Conservation (phyloP, 805 yeast species). For the Yamadazyma tumulicola region DNA sequence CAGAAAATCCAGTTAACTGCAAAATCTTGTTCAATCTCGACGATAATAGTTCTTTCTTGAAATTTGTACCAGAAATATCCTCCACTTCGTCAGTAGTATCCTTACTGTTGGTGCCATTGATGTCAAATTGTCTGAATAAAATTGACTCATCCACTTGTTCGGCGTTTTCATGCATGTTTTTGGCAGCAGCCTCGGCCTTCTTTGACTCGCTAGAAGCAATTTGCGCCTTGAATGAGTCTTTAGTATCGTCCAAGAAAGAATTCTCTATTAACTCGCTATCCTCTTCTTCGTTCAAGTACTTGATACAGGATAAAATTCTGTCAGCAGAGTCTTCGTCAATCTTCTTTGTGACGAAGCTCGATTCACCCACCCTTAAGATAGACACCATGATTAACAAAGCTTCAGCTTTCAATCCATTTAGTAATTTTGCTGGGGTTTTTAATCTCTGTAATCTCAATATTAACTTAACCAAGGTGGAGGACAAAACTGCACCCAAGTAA, state of each 20-base stretch:
- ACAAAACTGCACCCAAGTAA: constrained; percentile 82
- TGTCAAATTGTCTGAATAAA: constrained; percentile 72
- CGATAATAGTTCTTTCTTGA: constrained; percentile 55
- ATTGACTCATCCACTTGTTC: constrained; percentile 78
- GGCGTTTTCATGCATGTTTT: constrained; percentile 57
- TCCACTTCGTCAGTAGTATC: constrained; percentile 53
- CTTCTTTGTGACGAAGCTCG: constrained; percentile 61
- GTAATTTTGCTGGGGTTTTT: constrained; percentile 49
- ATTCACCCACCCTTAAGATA: constrained; percentile 81
- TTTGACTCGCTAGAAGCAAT: constrained; percentile 57
- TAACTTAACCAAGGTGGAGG: constrained; percentile 85
- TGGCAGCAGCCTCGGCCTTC: constrained; percentile 54
- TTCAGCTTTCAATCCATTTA: constrained; percentile 90
- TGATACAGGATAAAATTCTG: constrained; percentile 83
- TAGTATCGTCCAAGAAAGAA: constrained; percentile 86
- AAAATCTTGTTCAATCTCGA: constrained; percentile 85
- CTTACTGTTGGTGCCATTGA: constrained; percentile 19
- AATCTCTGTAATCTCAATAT: constrained; percentile 69
- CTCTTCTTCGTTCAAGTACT: constrained; percentile 68
- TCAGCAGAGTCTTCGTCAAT: constrained; percentile 98
- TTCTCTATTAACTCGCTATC: constrained; percentile 49
- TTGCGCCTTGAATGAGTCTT: constrained; percentile 75
- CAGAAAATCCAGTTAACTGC: constrained; percentile 96
- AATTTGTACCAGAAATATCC: constrained; percentile 46
- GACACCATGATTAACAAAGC: constrained; percentile 92